phyloP scores from a whole-genome alignment of 345 rosid genomes.

The Euphorbia tirucalli region DNA sequence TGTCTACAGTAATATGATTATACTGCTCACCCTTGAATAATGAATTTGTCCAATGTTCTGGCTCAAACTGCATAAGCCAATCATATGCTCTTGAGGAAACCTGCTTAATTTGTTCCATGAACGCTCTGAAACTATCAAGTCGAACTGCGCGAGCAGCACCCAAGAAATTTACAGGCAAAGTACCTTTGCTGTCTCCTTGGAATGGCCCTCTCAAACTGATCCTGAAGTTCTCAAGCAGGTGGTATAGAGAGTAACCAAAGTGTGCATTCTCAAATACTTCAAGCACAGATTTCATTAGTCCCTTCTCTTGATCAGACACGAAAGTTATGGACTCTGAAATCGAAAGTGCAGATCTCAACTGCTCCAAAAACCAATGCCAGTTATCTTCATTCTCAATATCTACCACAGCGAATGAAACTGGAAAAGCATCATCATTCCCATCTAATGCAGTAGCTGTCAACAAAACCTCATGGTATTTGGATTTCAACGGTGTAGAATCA shows the following conservation, averaged over 20 bases:
- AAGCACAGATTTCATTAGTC: slow-evolving; percentile 47
- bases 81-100: slow-evolving; percentile 71
- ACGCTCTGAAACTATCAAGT: slow-evolving; percentile 50
- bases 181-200: slow-evolving; percentile 71
- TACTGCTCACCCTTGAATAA: slow-evolving; percentile 71
- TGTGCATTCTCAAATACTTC: slow-evolving; percentile 65
- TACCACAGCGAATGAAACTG: slow-evolving; percentile 73
- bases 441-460: slow-evolving; percentile 80
- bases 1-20: slow-evolving; percentile 55
- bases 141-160: slow-evolving; percentile 79
- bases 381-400: slow-evolving; percentile 69
- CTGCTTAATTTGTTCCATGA: slow-evolving; percentile 56
- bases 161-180: slow-evolving; percentile 58
- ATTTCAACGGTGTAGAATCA: slow-evolving; percentile 62
- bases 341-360: slow-evolving; percentile 54
- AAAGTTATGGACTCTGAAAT: slow-evolving; percentile 59
- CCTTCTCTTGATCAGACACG: slow-evolving; percentile 76
- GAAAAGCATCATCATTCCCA: slow-evolving; percentile 75
- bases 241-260: slow-evolving; percentile 71
- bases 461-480: slow-evolving; percentile 74
- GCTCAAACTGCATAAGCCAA: slow-evolving; percentile 72
- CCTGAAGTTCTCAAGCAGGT: slow-evolving; percentile 64
- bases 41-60: slow-evolving; percentile 66
- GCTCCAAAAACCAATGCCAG: slow-evolving; percentile 88
- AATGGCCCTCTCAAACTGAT: slow-evolving; percentile 56